These are phyloP conservation scores for Tolypocladium sp. DNA, from an alignment of 2,329 filamentous ascomycete genomes.

Conservation along the genomic window DNA sequence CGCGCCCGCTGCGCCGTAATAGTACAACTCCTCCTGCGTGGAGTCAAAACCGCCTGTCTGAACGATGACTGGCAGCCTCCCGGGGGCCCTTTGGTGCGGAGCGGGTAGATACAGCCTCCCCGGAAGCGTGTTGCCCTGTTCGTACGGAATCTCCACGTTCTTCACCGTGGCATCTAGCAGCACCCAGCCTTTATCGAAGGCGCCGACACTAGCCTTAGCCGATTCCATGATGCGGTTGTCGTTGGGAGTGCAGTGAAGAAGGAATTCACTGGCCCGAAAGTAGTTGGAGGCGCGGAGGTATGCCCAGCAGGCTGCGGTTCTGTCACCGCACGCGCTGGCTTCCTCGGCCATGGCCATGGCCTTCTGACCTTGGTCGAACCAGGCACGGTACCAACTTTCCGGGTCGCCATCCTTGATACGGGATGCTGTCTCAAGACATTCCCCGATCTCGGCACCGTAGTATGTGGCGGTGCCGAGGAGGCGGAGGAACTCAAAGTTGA, in stretches of 20 bases:
- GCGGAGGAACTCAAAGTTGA: slow-evolving; percentile 33
- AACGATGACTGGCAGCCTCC: slow-evolving; percentile 26
- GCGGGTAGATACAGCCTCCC: slow-evolving; percentile 26
- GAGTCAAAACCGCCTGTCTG: slow-evolving; percentile 25
- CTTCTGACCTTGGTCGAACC: slow-evolving; percentile 16
- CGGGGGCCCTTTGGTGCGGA: slow-evolving; percentile 6
- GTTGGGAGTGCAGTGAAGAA: slow-evolving; percentile 10
- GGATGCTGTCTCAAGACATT: slow-evolving; percentile 26
- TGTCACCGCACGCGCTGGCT: slow-evolving; percentile 17
- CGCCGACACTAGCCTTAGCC: slow-evolving; percentile 11
- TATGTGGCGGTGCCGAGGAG: slow-evolving; percentile 25
- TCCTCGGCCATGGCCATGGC: slow-evolving; percentile 25
- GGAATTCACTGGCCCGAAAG: slow-evolving; percentile 23
- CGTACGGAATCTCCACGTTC: slow-evolving; percentile 28
- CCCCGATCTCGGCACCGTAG: slow-evolving; percentile 28
- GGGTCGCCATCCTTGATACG: slow-evolving; percentile 27
- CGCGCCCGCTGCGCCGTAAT: slow-evolving; percentile 14
- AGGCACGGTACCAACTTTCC: slow-evolving; percentile 28
- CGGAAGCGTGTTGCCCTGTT: slow-evolving; percentile 20
- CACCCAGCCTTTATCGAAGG: slow-evolving; percentile 17
- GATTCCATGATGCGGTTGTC: slow-evolving; percentile 18
- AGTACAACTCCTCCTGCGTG: slow-evolving; percentile 31
- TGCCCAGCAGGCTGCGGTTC: slow-evolving; percentile 19
- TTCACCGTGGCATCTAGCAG: slow-evolving; percentile 17
- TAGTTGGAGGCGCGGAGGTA: slow-evolving; percentile 33